Evolutionary conservation across 2,329 filamentous ascomycete species (phyloP), one percentile per base, ranked within the genome.

Genomic region (Xylaria hypoxylon): DNA sequence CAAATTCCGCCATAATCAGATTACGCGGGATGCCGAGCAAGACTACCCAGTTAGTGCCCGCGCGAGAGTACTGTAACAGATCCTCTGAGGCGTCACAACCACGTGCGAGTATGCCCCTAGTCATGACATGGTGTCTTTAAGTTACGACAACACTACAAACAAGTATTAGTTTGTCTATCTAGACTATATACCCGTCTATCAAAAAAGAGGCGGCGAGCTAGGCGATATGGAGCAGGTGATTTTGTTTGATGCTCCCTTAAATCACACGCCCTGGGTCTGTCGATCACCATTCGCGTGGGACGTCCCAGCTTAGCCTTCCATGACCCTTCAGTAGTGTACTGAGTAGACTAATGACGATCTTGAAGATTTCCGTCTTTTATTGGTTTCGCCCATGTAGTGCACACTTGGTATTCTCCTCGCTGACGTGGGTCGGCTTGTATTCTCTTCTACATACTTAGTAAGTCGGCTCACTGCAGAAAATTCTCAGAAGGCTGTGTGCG

Each of bases 201-300:
- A 35, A 31, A 45, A 5, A 38, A 19, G 28, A 17, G 31, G 56
- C 24, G 40, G 11, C 17, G 44, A 48, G 38, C 53, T 66, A 63
- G 64, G 59, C 50, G 26, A 57, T 31, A 59, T 64, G n/a, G 11
- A 64, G 60, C 55, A 67, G 64, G 59, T 67, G 55, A 50, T 48
- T 50, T 15, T 42, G 42, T 59, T 53, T 35, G 40, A 60, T n/a
- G 31, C 35, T n/a, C 24, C 28, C 33, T 28, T 10, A 31, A 31
- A 26, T 51, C 42, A 44, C 26, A 24, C 33, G 19, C 24, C 35
- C 24, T 7, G 13, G 31, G 42, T 51, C 51, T 22, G 63, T 57
- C 51, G 57, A 58, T 51, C 64, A 38, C n/a, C 38, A 53, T 53
- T 50, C 47, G 61, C 50, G 35, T 59, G 61, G 52, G 51, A 57